Conservation (phyloP, 441 rosid species). For the Biscutella laevigata region DNA sequence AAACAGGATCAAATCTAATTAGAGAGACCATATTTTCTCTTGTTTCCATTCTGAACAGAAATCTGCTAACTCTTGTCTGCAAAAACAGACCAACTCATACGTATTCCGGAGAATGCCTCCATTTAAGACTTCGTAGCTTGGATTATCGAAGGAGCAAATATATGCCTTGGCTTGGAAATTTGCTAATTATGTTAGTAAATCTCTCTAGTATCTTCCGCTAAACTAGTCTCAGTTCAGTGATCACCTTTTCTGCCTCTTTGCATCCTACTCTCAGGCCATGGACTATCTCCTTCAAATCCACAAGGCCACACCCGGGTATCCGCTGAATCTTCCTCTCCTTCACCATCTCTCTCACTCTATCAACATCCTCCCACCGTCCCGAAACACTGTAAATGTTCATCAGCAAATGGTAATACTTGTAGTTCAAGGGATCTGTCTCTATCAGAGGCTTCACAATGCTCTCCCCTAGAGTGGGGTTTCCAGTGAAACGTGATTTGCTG, state of each 20-base stretch:
- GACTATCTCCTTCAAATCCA: too few relatives aligned
- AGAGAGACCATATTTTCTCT: slow-evolving; percentile 2
- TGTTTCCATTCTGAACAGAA: slow-evolving; percentile 5
- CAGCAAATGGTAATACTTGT: too few relatives aligned
- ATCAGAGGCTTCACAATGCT: slow-evolving; percentile 43
- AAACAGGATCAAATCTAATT: slow-evolving; percentile 9
- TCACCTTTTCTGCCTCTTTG: too few relatives aligned
- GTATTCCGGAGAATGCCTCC: neutral
- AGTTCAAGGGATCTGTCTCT: too few relatives aligned
- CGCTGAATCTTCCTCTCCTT: slow-evolving; percentile 35
- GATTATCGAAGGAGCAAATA: slow-evolving; percentile 3
- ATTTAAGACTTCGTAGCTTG: slow-evolving; percentile 9
- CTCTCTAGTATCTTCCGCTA: too few relatives aligned
- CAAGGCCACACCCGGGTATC: slow-evolving; percentile 49
- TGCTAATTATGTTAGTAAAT: too few relatives aligned
- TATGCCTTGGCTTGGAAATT: slow-evolving; percentile 14
- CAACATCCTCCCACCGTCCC: slow-evolving; percentile 46
- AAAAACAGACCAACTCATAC: slow-evolving; percentile 2
- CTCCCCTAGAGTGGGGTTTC: slow-evolving; percentile 35
- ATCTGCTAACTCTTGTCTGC: slow-evolving; percentile 12
- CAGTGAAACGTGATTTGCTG: slow-evolving; percentile 40
- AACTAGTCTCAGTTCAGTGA: slow-evolving; percentile 15
- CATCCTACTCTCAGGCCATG: too few relatives aligned
- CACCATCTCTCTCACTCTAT: neutral
- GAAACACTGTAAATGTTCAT: too few relatives aligned